These are phyloP conservation scores for Paecilomyces sp. DNA, from an alignment of 2,329 filamentous ascomycete genomes.

Conservation along the genomic window DNA sequence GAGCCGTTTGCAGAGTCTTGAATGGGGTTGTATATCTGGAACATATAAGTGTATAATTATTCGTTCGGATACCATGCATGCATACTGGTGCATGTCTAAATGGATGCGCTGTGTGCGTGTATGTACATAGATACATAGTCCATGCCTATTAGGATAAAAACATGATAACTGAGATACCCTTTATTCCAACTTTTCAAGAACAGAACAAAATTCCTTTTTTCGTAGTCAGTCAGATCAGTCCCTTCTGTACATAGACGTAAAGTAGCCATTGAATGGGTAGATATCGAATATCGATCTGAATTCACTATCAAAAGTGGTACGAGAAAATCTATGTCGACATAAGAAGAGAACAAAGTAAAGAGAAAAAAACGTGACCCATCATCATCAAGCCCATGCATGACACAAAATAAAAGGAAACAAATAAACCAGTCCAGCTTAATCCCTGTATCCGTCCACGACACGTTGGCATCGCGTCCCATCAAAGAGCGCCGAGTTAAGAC, in stretches of 20 bases:
- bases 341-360: neutral
- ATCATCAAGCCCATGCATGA: neutral
- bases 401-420: neutral
- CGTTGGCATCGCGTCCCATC: neutral
- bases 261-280: neutral
- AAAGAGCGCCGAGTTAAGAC: neutral
- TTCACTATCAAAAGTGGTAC: neutral
- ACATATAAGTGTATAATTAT: too few relatives aligned
- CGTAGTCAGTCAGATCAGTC: too few relatives aligned
- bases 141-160: too few relatives aligned
- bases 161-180: too few relatives aligned
- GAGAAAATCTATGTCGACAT: neutral
- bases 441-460: neutral
- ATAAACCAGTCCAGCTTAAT: neutral
- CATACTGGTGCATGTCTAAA: too few relatives aligned
- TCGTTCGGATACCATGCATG: too few relatives aligned
- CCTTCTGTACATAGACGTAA: neutral
- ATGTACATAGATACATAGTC: too few relatives aligned
- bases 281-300: neutral
- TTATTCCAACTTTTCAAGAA: too few relatives aligned
- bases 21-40: neutral
- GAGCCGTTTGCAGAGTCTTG: constrained; percentile 21
- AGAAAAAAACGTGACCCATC: neutral
- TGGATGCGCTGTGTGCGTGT: too few relatives aligned
- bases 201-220: too few relatives aligned